phyloP scores from a whole-genome alignment of 208 protist genomes.

The Leishmania gerbilli region DNA sequence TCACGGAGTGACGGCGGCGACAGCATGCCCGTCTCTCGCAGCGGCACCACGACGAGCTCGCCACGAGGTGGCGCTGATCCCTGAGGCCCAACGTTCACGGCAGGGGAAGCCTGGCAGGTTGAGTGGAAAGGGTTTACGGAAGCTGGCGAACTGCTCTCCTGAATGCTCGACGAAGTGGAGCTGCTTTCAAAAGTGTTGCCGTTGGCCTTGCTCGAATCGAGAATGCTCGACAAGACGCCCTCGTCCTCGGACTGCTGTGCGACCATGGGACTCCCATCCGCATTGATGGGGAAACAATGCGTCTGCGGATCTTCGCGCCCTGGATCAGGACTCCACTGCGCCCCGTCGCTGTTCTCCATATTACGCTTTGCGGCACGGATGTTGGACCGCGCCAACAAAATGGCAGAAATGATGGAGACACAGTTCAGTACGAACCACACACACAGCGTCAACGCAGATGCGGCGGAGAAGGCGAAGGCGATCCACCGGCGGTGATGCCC shows the following conservation, averaged over 20 bases:
- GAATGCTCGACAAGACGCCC: slow-evolving; percentile 26
- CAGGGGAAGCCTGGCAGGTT: neutral
- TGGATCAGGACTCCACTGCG: neutral
- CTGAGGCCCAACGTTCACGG: neutral
- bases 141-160: neutral
- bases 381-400: neutral
- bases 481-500: slow-evolving; percentile 37
- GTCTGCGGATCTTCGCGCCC: neutral
- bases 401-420: slow-evolving; percentile 12
- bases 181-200: neutral
- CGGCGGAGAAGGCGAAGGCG: slow-evolving; percentile 29
- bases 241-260: slow-evolving; percentile 6
- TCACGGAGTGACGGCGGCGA: neutral
- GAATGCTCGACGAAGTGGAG: neutral
- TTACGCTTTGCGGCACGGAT: too few species aligned
- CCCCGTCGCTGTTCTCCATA: neutral
- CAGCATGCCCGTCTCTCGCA: slow-evolving; percentile 8
- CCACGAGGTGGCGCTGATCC: too few species aligned
- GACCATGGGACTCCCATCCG: neutral
- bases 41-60: neutral
- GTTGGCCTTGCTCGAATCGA: slow-evolving; percentile 8
- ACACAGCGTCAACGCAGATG: slow-evolving; percentile 12
- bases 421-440: slow-evolving; percentile 23
- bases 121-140: neutral
- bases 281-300: neutral